Base-by-base conservation (phyloP, 345 rosid genomes). In the Carallia pectinifolia region DNA sequence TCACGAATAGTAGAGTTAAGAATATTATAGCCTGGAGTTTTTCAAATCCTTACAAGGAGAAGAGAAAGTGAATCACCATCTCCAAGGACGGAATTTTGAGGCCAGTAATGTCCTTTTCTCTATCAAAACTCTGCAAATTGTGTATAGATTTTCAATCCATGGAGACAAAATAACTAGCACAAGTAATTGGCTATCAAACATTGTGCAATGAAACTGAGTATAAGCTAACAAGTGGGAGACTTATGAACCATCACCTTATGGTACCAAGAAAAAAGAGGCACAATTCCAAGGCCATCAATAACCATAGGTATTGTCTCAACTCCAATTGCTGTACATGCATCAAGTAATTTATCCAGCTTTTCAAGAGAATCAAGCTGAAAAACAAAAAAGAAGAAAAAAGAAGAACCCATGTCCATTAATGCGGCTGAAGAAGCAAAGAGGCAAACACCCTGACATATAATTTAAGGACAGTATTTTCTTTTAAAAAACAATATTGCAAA, bases 251-350 rank as follows among this genome's bases (percentile, higher is more conserved):
- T 78, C 75, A 88, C 93, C 90, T 86, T 86, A 68, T 88, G 90
- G 72, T 88, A 86, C 93, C 90, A 86, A 68, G 90, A 88, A 78
- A 75, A 83, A 56, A 86, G 61, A 58, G 90, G 93, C 75, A 85
- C 66, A 76, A 88, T 85, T 52, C 93, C 90, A 74, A 88, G 58
- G 53, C 81, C 81, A 69, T 76, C 74, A 17, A 82, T 61, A 38
- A 27, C 73, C 56, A 68, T n/a, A 3, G 90, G 89, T 71, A 72
- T 67, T 30, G 83, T 83, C 77, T 81, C 85, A 61, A 88, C 85
- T 64, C 89, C 89, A 50, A 88, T 80, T 65, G 31, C 52, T 82
- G 61, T 67, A 81, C 90, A 86, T 12, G 86, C 87, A 75, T 85
- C 84, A 66, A 86, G 86, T 78, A 88, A 81, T 67, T 72, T 77